Evolutionary conservation across 108 stramenopile genomes (phyloP).

Genomic region (Fragilaria crotonensis): DNA sequence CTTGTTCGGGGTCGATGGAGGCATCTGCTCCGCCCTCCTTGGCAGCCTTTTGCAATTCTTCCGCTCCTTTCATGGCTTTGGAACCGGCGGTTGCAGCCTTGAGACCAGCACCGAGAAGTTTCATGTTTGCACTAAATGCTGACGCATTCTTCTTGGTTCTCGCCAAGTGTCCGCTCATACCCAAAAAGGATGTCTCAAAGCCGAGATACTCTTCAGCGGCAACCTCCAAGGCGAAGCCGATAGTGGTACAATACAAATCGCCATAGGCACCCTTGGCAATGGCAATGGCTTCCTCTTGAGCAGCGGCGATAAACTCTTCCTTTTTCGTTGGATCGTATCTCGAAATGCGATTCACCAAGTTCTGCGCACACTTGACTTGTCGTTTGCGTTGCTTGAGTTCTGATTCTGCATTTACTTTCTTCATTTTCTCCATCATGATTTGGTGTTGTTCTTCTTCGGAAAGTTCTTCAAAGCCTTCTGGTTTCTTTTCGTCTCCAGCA

Average conservation of each 20-base stretch:
- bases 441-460: slow-evolving; percentile 15
- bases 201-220: slow-evolving; percentile 80
- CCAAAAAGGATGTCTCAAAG: slow-evolving; percentile 44
- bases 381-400: slow-evolving; percentile 68
- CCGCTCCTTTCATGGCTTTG: slow-evolving; percentile 71
- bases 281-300: slow-evolving; percentile 61
- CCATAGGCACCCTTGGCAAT: slow-evolving; percentile 73
- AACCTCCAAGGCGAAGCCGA: slow-evolving; percentile 69
- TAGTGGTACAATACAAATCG: slow-evolving; percentile 61
- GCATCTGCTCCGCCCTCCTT: slow-evolving; percentile 9
- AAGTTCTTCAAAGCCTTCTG: slow-evolving; percentile 8
- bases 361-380: slow-evolving; percentile 61
- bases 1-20: slow-evolving; percentile 43
- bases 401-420: slow-evolving; percentile 46
- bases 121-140: slow-evolving; percentile 40
- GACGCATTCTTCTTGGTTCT: slow-evolving; percentile 44
- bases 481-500: neutral
- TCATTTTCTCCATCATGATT: slow-evolving; percentile 28
- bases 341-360: slow-evolving; percentile 53
- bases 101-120: slow-evolving; percentile 60
- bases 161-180: slow-evolving; percentile 64
- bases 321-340: slow-evolving; percentile 33
- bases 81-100: slow-evolving; percentile 60
- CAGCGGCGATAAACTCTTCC: slow-evolving; percentile 44
- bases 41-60: slow-evolving; percentile 45